Evolutionary conservation across 441 rosid species (phyloP).

Genomic region (Pelargonium cotyledonis): DNA sequence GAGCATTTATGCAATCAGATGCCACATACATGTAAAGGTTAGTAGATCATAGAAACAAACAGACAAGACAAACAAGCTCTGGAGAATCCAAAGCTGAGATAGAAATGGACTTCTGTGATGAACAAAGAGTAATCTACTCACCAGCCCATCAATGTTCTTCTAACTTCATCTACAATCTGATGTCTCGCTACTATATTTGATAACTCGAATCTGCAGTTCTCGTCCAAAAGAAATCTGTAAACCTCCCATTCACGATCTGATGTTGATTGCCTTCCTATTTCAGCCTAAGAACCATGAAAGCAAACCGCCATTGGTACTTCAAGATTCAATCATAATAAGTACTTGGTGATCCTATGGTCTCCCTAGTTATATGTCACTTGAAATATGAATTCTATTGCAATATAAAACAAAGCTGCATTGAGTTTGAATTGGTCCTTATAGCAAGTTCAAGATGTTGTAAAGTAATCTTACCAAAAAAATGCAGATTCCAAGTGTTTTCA

Average conservation of each 20-base stretch:
- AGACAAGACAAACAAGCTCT: no score
- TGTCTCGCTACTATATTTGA: slow-evolving; percentile 33
- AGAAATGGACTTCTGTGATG: no score
- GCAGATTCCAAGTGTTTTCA: slow-evolving; percentile 67
- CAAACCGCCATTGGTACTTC: neutral
- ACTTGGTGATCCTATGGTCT: neutral
- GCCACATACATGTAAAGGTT: no score
- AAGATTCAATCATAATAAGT: neutral
- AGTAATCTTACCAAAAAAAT: slow-evolving; percentile 58
- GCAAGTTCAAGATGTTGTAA: neutral
- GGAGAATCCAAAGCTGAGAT: no score
- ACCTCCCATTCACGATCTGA: slow-evolving; percentile 67
- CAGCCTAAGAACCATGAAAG: slow-evolving; percentile 41
- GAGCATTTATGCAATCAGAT: no score
- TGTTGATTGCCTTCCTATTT: slow-evolving; percentile 53
- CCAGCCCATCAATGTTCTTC: slow-evolving; percentile 81
- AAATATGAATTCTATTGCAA: no score
- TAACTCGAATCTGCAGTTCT: slow-evolving; percentile 35
- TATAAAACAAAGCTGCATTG: no score
- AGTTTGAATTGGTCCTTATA: no score
- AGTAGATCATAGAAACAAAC: no score
- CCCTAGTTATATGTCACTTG: no score
- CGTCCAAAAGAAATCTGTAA: slow-evolving; percentile 70
- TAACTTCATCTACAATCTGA: slow-evolving; percentile 55
- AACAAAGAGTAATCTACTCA: slow-evolving; percentile 19